Evolutionary conservation across 2,329 filamentous ascomycete species (phyloP).

Genomic region (Fonsecaea multimorphosa): DNA sequence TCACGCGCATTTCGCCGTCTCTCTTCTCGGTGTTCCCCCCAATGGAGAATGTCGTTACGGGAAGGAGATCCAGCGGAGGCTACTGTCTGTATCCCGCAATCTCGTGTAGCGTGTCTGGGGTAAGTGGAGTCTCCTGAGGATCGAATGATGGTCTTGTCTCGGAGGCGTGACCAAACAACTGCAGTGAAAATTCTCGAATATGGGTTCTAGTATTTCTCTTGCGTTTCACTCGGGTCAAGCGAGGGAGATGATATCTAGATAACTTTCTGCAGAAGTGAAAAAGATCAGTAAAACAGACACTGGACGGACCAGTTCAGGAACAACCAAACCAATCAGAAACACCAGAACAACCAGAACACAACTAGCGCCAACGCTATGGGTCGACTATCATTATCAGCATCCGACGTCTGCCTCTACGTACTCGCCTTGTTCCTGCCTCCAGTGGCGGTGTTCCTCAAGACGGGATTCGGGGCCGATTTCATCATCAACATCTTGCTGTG

Average conservation of each 20-base stretch:
- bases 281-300: too few relatives aligned
- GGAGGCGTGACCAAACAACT: neutral
- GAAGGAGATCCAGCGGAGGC: neutral
- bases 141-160: neutral
- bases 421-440: conserved; percentile 88
- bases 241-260: neutral
- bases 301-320: neutral
- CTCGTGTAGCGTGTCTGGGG: neutral
- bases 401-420: conserved; percentile 49
- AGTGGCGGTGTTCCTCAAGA: conserved; percentile 90
- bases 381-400: neutral
- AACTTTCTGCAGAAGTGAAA: neutral
- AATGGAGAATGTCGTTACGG: neutral
- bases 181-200: neutral
- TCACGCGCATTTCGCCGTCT: neutral
- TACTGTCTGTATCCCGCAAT: neutral
- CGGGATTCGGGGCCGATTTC: conserved; percentile 81
- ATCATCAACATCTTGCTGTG: conserved; percentile 91
- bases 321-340: neutral
- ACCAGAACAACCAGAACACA: neutral
- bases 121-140: neutral
- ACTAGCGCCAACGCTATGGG: neutral
- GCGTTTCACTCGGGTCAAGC: too few relatives aligned
- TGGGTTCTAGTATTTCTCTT: neutral
- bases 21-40: neutral